Evolutionary conservation across 306 rosid species (phyloP).

Genomic region (Glycine soja): DNA sequence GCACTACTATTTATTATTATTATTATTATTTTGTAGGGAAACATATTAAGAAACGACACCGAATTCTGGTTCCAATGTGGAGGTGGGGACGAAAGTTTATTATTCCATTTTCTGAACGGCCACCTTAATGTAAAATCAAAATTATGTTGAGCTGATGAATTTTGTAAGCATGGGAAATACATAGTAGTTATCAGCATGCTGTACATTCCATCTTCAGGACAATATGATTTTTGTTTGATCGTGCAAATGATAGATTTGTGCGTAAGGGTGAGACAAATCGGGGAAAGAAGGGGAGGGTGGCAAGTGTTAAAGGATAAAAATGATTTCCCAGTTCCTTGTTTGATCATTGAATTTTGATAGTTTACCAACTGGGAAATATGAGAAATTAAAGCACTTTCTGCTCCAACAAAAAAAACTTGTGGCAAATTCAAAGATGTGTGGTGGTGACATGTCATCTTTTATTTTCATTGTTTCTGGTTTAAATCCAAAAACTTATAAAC

Average conservation of each 20-base stretch:
- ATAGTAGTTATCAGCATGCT: constrained; percentile 51
- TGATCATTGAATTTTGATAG: constrained; percentile 19
- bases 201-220: constrained; percentile 51
- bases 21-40: constrained; percentile 53
- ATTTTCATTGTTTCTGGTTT: neutral
- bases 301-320: neutral
- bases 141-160: constrained; percentile 43
- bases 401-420: neutral
- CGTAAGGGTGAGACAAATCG: neutral
- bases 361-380: constrained; percentile 4
- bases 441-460: neutral
- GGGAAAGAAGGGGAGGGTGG: neutral
- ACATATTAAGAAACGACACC: constrained; percentile 59
- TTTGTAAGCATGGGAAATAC: constrained; percentile 35
- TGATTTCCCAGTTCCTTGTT: constrained; percentile 11
- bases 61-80: constrained; percentile 55
- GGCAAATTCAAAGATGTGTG: no score
- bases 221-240: constrained; percentile 41
- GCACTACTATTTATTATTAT: neutral
- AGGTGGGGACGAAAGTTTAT: constrained; percentile 56
- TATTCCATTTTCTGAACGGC: constrained; percentile 54
- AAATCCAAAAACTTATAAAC: neutral
- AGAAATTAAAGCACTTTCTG: neutral
- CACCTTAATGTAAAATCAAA: constrained; percentile 53
- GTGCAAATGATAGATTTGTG: constrained; percentile 18